A percentile compares a stretch with the other conserved stretches of the same genome.
Evolutionary conservation across 2,329 filamentous ascomycete genomes (phyloP).

Genomic region (Blumeria hordei): DNA sequence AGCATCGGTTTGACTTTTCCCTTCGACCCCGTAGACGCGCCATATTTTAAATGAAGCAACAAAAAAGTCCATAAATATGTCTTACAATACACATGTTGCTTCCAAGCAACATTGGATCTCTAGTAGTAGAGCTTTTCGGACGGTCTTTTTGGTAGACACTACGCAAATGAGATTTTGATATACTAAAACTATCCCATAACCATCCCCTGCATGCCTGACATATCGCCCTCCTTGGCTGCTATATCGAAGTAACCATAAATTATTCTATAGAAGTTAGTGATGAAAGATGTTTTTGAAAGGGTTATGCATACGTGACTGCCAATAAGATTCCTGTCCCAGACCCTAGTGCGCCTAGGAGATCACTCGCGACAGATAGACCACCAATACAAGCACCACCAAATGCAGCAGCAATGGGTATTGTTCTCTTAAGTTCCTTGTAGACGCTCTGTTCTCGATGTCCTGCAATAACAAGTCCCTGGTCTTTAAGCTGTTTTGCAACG

Average conservation of each 20-base stretch:
- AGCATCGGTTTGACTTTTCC: no score
- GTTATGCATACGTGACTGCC: slow-evolving; percentile 71
- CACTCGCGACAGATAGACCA: slow-evolving; percentile 81
- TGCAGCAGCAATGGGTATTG: slow-evolving; percentile 92
- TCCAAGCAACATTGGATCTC: no score
- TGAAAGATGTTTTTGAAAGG: slow-evolving; percentile 1
- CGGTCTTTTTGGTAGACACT: no score
- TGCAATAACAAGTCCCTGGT: slow-evolving; percentile 97
- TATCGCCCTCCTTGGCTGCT: slow-evolving; percentile 92
- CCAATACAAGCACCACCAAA: slow-evolving; percentile 98
- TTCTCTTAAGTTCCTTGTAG: slow-evolving; percentile 99
- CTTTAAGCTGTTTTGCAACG: slow-evolving; percentile 98
- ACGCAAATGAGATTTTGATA: no score
- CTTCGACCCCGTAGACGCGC: no score
- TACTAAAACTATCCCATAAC: slow-evolving; percentile 33
- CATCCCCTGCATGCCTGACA: slow-evolving; percentile 57
- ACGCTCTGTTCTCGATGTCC: slow-evolving; percentile 99
- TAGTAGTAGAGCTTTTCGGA: no score
- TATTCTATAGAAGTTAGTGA: slow-evolving; percentile 35
- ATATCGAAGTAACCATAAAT: slow-evolving; percentile 99
- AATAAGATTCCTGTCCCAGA: slow-evolving; percentile 94
- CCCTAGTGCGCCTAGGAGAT: slow-evolving; percentile 85
- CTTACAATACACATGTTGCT: no score
- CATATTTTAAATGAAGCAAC: no score
- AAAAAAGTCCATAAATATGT: no score